These are phyloP conservation scores for Psidium guajava DNA, from an alignment of 345 rosid genomes.

Conservation along the genomic window DNA sequence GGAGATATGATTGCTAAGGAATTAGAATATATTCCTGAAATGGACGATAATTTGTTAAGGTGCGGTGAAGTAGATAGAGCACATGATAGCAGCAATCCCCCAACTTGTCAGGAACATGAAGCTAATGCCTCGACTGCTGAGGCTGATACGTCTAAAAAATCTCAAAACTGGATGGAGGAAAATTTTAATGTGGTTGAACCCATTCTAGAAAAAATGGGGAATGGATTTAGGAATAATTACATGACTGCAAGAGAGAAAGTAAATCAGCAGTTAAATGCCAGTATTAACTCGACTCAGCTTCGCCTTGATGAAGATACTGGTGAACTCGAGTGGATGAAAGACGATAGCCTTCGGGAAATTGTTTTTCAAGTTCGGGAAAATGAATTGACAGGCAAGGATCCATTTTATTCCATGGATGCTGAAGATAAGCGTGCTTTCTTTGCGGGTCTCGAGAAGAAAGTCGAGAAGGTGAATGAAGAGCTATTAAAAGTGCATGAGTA, in stretches of 20 bases:
- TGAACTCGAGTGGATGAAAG: constrained; percentile 90
- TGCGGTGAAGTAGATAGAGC: background rate
- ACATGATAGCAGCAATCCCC: background rate
- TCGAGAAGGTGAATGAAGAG: constrained; percentile 71
- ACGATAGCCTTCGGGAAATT: constrained; percentile 61
- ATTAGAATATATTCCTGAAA: constrained; percentile 1
- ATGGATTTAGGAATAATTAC: constrained; percentile 68
- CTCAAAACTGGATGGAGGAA: constrained; percentile 57
- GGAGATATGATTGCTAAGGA: constrained; percentile 9
- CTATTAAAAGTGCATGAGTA: constrained; percentile 55
- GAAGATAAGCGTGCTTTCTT: constrained; percentile 69
- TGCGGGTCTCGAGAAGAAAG: constrained; percentile 75
- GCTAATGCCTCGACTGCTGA: constrained; percentile 6
- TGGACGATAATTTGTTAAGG: constrained; percentile 10
- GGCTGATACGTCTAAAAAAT: constrained; percentile 12
- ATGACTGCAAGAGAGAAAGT: constrained; percentile 54
- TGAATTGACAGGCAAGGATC: constrained; percentile 78
- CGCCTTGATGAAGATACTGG: constrained; percentile 28
- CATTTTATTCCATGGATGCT: constrained; percentile 62
- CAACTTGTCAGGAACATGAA: background rate
- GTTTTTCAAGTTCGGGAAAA: constrained; percentile 87
- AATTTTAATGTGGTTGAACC: constrained; percentile 65
- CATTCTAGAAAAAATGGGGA: constrained; percentile 47
- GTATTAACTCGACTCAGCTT: constrained; percentile 30
- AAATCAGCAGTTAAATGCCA: constrained; percentile 14